phyloP scores from a whole-genome alignment of 345 rosid genomes.

The Kernera saxatilis region DNA sequence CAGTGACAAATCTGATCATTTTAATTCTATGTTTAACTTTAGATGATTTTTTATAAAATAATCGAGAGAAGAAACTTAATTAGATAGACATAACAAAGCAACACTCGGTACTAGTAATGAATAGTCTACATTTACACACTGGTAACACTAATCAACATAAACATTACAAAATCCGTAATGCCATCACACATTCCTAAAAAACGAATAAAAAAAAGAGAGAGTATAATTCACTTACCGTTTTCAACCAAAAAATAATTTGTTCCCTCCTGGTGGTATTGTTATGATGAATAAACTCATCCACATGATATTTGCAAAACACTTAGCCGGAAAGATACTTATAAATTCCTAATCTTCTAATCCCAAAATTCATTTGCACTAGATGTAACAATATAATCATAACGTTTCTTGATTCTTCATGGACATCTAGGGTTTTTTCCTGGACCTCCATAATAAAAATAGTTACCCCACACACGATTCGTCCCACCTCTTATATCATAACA shows the following conservation, averaged over 20 bases:
- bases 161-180: not conserved
- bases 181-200: not conserved
- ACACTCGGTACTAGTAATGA: not conserved
- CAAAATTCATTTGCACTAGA: constrained; percentile 18
- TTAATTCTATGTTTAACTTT: not conserved
- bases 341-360: constrained; percentile 7
- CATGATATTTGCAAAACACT: constrained; percentile 1
- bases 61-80: not conserved
- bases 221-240: constrained; percentile 5
- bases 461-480: constrained; percentile 79
- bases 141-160: not conserved
- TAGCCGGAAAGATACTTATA: constrained; percentile 6
- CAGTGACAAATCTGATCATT: not conserved
- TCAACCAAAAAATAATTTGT: not conserved
- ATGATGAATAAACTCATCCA: not conserved
- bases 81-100: not conserved
- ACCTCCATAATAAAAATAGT: constrained; percentile 91
- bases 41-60: not conserved
- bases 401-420: constrained; percentile 17
- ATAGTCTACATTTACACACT: constrained; percentile 1
- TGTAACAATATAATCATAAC: constrained; percentile 5
- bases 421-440: constrained; percentile 74
- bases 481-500: constrained; percentile 92
- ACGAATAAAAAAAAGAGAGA: not conserved
- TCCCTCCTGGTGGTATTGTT: not conserved